phyloP scores from a whole-genome alignment of 768 basidiomycete genomes.

The Mrakia frigida region DNA sequence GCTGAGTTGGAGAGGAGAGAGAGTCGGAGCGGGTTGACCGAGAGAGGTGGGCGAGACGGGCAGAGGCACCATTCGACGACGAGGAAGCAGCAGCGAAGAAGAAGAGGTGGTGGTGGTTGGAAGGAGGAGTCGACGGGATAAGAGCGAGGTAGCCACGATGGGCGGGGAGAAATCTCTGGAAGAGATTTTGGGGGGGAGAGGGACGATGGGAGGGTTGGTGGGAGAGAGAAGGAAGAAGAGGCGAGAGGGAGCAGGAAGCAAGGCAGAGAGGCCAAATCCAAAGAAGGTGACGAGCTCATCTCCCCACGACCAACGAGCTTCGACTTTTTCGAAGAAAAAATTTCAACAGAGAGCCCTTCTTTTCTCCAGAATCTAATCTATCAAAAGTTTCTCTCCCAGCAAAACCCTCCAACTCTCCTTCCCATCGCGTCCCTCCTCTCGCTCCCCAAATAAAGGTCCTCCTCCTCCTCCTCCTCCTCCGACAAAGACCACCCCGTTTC shows the following conservation, averaged over 20 bases:
- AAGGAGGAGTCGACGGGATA: not conserved
- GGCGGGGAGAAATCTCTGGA: slow-evolving; percentile 49
- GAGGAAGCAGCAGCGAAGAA: not conserved
- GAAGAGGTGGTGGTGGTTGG: not conserved
- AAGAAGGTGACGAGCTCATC: too few relatives aligned
- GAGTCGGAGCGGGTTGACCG: slow-evolving; percentile 24
- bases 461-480: too few relatives aligned
- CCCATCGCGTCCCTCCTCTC: too few relatives aligned
- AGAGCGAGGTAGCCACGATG: not conserved
- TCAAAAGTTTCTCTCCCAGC: too few relatives aligned
- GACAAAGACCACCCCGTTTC: too few relatives aligned
- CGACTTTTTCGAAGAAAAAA: too few relatives aligned
- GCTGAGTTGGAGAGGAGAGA: slow-evolving; percentile 31
- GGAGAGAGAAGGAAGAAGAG: not conserved
- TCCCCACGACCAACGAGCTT: too few relatives aligned
- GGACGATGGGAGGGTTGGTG: slow-evolving; percentile 41
- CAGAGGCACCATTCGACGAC: not conserved
- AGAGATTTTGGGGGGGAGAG: slow-evolving; percentile 44
- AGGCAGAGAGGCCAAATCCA: too few relatives aligned
- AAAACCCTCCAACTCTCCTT: too few relatives aligned
- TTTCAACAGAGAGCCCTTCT: too few relatives aligned
- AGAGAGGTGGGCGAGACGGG: slow-evolving; percentile 13
- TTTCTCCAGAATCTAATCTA: too few relatives aligned
- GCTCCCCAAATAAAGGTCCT: too few relatives aligned
- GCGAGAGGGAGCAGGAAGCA: not conserved